Conservation (phyloP, 108 stramenopile species). For the Skeletonema tropicum region DNA sequence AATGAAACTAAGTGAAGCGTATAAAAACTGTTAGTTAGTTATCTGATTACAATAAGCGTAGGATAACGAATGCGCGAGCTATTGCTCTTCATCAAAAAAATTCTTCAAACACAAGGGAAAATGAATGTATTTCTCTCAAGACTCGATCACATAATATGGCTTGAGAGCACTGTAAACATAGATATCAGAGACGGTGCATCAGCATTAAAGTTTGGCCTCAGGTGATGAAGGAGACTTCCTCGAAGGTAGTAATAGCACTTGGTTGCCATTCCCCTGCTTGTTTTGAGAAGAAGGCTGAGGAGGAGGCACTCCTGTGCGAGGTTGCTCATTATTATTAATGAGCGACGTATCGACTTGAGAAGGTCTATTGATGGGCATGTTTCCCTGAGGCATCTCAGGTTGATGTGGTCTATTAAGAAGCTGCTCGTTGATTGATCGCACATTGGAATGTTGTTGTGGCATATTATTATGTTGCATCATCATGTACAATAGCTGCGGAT, state of each 20-base stretch:
- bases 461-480: conserved; percentile 5
- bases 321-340: not conserved
- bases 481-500: not conserved
- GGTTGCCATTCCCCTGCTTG: not conserved
- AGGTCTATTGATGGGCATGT: not conserved
- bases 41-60: not conserved
- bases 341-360: not conserved
- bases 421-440: not conserved
- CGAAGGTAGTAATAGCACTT: not conserved
- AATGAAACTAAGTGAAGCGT: too few relatives aligned
- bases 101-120: not conserved
- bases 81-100: too few relatives aligned
- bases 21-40: too few relatives aligned
- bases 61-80: not conserved
- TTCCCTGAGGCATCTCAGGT: not conserved
- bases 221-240: not conserved
- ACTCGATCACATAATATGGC: not conserved
- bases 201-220: not conserved
- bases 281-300: not conserved
- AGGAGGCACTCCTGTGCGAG: not conserved
- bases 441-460: not conserved
- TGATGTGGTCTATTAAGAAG: not conserved
- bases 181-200: not conserved
- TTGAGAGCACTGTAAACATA: not conserved
- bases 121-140: not conserved